Evolutionary conservation across 495 filamentous ascomycete genomes (phyloP).

Genomic region (Hapsidospora chrysogenum): DNA sequence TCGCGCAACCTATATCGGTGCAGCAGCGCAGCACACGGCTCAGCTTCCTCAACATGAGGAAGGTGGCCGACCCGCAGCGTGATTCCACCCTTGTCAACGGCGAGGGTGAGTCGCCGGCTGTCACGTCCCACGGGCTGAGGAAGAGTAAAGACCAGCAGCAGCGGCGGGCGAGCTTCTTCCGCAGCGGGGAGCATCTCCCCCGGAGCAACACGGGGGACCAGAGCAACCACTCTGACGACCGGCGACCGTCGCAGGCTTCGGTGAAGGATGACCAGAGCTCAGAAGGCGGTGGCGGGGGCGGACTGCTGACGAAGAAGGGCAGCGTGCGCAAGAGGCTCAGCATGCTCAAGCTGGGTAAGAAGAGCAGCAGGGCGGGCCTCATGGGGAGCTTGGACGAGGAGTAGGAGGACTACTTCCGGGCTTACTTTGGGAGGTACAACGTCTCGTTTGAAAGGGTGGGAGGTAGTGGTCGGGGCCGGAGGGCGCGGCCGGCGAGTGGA

Average conservation of each 20-base stretch:
- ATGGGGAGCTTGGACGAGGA: slow-evolving; percentile 34
- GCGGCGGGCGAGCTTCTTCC: slow-evolving; percentile 15
- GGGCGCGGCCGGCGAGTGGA: too few relatives aligned
- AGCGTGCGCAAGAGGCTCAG: slow-evolving; percentile 58
- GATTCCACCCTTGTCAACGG: too few relatives aligned
- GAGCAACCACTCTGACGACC: not conserved
- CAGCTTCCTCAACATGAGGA: slow-evolving; percentile 29
- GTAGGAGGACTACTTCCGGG: slow-evolving; percentile 4
- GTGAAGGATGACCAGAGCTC: not conserved
- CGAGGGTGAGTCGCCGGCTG: too few relatives aligned
- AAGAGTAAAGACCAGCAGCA: slow-evolving; percentile 10
- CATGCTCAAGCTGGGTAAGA: slow-evolving; percentile 47
- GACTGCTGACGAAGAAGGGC: not conserved
- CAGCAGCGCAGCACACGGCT: slow-evolving; percentile 27
- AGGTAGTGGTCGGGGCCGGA: too few relatives aligned
- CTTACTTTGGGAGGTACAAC: not conserved
- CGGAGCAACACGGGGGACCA: slow-evolving; percentile 8
- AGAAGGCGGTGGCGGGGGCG: not conserved
- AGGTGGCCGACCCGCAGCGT: slow-evolving; percentile 14
- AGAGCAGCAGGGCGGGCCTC: slow-evolving; percentile 35
- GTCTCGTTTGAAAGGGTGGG: not conserved
- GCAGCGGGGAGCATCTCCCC: slow-evolving; percentile 13
- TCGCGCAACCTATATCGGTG: slow-evolving; percentile 17
- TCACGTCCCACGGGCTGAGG: slow-evolving; percentile 12
- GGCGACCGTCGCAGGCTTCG: not conserved